Conservation (phyloP, 257 asterid species). For the Cruciata laevipes region DNA sequence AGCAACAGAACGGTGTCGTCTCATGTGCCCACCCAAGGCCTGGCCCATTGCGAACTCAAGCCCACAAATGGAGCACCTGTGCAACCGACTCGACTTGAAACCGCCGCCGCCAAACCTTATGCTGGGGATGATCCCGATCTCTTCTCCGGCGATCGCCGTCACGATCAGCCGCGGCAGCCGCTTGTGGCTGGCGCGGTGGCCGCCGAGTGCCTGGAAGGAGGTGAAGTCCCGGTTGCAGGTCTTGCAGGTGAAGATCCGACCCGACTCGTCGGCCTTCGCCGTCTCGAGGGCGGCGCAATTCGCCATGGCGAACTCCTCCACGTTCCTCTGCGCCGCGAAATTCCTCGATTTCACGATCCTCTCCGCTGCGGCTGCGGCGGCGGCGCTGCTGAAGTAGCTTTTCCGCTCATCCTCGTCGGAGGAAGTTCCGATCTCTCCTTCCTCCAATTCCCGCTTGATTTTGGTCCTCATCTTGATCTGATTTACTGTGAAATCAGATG, state of each 20-base stretch:
- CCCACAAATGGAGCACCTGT: slow-evolving; percentile 33
- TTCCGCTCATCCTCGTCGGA: too few relatives aligned
- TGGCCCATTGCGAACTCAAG: slow-evolving; percentile 28
- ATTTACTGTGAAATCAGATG: too few relatives aligned
- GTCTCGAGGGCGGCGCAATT: slow-evolving; percentile 11
- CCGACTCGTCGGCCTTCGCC: not conserved
- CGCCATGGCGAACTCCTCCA: slow-evolving; percentile 9
- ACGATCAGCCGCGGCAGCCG: slow-evolving; percentile 11
- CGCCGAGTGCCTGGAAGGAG: slow-evolving; percentile 27
- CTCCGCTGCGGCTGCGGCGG: not conserved
- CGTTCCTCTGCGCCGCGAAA: not conserved
- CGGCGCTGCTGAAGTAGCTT: not conserved
- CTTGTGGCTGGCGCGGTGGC: slow-evolving; percentile 33
- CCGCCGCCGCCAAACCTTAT: not conserved
- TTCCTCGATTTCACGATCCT: not conserved
- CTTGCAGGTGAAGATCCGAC: slow-evolving; percentile 23
- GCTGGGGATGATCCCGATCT: not conserved
- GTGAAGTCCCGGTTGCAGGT: slow-evolving; percentile 22
- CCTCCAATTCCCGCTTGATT: not conserved
- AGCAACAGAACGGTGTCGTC: slow-evolving; percentile 19
- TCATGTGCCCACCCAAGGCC: slow-evolving; percentile 43
- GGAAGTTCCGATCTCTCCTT: too few relatives aligned
- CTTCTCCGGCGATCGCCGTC: slow-evolving; percentile 6
- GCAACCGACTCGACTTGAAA: slow-evolving; percentile 15
- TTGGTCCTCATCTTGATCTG: not conserved